Percentiles rank a stretch among this genome's conserved stretches.
Conservation (phyloP, 75 land plant genomes). For the Pseudotsuga menziesii region DNA sequence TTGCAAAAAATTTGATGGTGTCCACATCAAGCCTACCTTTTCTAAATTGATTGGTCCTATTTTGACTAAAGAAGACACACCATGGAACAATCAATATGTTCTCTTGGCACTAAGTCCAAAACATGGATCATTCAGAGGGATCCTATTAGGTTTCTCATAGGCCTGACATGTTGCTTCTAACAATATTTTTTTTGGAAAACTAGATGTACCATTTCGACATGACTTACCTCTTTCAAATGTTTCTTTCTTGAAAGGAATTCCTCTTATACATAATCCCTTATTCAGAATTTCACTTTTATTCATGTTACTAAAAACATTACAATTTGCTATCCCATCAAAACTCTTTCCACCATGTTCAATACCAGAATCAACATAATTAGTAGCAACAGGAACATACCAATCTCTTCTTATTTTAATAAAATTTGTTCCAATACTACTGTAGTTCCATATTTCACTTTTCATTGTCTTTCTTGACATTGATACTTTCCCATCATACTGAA, state of each 20-base stretch:
- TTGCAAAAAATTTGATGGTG: slow-evolving; percentile 7
- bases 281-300: not conserved
- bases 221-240: not conserved
- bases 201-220: not conserved
- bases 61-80: slow-evolving; percentile 16
- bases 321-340: not conserved
- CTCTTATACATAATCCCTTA: not conserved
- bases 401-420: not conserved
- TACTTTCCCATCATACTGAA: not conserved
- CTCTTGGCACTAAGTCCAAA: slow-evolving; percentile 4
- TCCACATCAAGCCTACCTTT: slow-evolving; percentile 20
- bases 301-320: not conserved
- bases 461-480: not conserved
- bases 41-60: slow-evolving; percentile 21
- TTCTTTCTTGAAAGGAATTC: not conserved
- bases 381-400: not conserved
- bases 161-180: not conserved
- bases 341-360: not conserved
- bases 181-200: not conserved
- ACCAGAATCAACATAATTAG: not conserved
- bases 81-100: not conserved
- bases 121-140: not conserved
- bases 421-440: not conserved
- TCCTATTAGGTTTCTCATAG: not conserved
- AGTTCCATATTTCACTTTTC: not conserved